Evolutionary conservation across 768 basidiomycete species (phyloP), one percentile per base, ranked within the genome.

Genomic region (Heimioporus sp.): DNA sequence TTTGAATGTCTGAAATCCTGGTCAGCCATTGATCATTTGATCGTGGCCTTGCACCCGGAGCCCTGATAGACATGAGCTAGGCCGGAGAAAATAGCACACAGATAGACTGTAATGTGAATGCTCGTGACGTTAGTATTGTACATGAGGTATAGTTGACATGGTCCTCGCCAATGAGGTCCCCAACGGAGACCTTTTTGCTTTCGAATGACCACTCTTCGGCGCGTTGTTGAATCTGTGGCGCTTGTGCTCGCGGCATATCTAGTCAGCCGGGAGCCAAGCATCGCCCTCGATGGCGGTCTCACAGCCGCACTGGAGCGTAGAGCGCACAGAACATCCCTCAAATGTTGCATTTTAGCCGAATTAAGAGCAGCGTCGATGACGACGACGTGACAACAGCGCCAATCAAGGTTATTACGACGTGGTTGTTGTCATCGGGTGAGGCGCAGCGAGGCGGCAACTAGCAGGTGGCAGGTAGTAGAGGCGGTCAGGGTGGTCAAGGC

Each of bases 61-160:
- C 98, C 91, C 90, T 92, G 65, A 17, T 42, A 17, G 5, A 4
- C 34, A 46, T 68, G 47, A 54, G 52, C 16, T 28, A 38, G 13
- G 37, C 5, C 10, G 31, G 20, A 10, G n/a, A 2, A 19, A 24
- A 28, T 17, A 15, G 39, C 10, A 12, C 2, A 16, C n/a, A 20
- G 11, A 77, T 87, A 65, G 61, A 92, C 95, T 30, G 87, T 94
- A 60, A 94, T 93, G 40, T 96, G 83, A 55, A 99, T 99, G 5
- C 97, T 97, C 5, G 97, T 99, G 63, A 99, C n/a, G n/a, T n/a
- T 78, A 97, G 98, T 99, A 75, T 99, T 98, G 75, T 98, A 99
- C 97, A 98, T 98, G 64, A 99, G 74, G 52, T 91, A 62, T 98
- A 99, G 75, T 99, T 99, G 69, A 89, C 95, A 72, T 99, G 97